phyloP scores from a whole-genome alignment of 352 stramenopile genomes.

The Globisporangium abappressorium region DNA sequence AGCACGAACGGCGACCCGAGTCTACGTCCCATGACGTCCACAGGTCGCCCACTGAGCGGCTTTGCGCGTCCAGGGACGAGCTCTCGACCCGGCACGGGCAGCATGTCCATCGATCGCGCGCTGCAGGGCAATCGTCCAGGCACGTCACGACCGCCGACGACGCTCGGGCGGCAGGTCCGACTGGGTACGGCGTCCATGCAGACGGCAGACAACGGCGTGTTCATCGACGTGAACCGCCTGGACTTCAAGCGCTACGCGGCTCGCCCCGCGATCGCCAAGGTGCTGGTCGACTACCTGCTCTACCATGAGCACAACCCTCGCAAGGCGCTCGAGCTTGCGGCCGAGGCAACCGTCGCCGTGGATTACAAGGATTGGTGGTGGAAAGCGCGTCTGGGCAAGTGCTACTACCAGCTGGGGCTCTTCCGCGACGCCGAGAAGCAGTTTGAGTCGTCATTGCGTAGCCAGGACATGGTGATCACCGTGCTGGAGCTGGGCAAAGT shows the following conservation, averaged over 20 bases:
- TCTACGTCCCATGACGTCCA: slow-evolving; percentile 83
- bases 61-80: slow-evolving; percentile 84
- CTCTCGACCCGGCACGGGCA: slow-evolving; percentile 59
- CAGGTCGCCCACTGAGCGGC: slow-evolving; percentile 80
- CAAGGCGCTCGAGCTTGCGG: slow-evolving; percentile 90
- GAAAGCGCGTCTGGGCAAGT: slow-evolving; percentile 93
- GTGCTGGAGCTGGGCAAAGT: slow-evolving; percentile 93
- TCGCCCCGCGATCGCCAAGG: slow-evolving; percentile 82
- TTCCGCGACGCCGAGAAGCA: slow-evolving; percentile 93
- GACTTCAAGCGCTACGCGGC: slow-evolving; percentile 90
- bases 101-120: slow-evolving; percentile 74
- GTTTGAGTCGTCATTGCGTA: slow-evolving; percentile 85
- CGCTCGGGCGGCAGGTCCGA: slow-evolving; percentile 86
- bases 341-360: slow-evolving; percentile 82
- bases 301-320: slow-evolving; percentile 92
- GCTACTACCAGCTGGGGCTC: slow-evolving; percentile 93
- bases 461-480: slow-evolving; percentile 88
- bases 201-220: slow-evolving; percentile 53
- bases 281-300: slow-evolving; percentile 89
- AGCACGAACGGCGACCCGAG: slow-evolving; percentile 52
- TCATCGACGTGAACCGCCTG: slow-evolving; percentile 90
- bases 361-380: slow-evolving; percentile 95
- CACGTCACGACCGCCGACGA: slow-evolving; percentile 85
- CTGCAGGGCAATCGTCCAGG: slow-evolving; percentile 72
- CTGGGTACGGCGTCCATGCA: slow-evolving; percentile 91